A percentile compares a stretch with the other conserved stretches of the same genome.
Conservation (phyloP, 2,329 filamentous ascomycete genomes). For the Ceratocystis colombiana region DNA sequence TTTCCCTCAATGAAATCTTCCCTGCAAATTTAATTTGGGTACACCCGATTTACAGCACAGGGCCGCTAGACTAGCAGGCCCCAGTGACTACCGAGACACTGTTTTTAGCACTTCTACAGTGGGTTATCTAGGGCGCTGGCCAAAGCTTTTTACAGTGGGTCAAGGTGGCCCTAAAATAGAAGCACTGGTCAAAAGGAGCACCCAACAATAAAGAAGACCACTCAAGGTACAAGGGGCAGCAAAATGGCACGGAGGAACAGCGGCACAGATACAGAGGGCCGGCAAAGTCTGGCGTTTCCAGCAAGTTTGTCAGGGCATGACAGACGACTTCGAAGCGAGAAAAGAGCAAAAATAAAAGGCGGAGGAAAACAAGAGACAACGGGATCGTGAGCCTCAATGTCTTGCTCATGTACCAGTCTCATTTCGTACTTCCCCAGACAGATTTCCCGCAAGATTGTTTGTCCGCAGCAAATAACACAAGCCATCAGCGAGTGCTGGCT, state of each 20-base stretch:
- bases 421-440: not conserved
- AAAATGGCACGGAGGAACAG: not conserved
- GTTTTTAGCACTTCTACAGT: slow-evolving; percentile 10
- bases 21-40: not conserved
- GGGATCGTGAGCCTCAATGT: not conserved
- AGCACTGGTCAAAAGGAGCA: not conserved
- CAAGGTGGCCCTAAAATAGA: not conserved
- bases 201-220: not conserved
- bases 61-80: not conserved
- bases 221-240: not conserved
- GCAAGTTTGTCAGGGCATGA: slow-evolving; percentile 4
- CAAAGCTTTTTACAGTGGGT: slow-evolving; percentile 6
- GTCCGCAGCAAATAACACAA: too few species aligned
- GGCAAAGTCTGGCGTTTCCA: slow-evolving; percentile 2
- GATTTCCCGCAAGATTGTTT: not conserved
- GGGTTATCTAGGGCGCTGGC: not conserved
- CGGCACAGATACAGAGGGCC: not conserved
- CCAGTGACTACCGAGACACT: not conserved
- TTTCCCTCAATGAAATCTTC: too few species aligned
- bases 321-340: not conserved
- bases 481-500: too few species aligned
- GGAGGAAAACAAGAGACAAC: not conserved
- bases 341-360: not conserved
- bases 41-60: not conserved
- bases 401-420: not conserved